Conservation (phyloP, 768 basidiomycete genomes). For the Termitomyces heimii region DNA sequence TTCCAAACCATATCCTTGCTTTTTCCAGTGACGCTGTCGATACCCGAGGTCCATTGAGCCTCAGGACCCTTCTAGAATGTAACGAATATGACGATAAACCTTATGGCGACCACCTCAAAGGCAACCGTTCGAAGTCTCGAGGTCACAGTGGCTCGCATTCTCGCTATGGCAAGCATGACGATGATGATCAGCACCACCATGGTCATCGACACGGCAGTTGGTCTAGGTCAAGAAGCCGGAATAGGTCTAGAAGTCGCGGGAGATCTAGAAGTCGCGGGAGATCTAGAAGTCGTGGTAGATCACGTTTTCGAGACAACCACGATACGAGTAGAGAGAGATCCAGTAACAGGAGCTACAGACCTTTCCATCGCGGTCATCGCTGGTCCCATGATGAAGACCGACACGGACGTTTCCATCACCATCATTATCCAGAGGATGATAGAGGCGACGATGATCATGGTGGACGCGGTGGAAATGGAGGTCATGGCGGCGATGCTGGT, state of each 20-base stretch:
- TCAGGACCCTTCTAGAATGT: constrained; percentile 10
- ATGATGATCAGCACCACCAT: not conserved
- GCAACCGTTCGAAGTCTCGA: constrained; percentile 2
- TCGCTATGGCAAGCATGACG: not conserved
- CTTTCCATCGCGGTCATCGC: not conserved
- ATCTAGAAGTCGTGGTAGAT: not conserved
- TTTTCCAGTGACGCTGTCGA: constrained; percentile 5
- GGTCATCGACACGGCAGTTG: not conserved
- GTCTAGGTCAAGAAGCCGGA: not conserved
- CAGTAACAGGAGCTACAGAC: not conserved
- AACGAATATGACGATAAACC: not conserved
- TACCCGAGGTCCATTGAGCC: constrained; percentile 1
- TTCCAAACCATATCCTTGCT: constrained; percentile 10
- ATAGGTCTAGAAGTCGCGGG: not conserved
- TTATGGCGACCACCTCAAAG: not conserved
- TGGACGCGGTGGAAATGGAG: not conserved
- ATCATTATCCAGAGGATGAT: not conserved
- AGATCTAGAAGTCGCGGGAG: not conserved
- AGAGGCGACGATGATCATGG: not conserved
- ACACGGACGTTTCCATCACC: not conserved
- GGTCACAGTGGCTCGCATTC: not conserved
- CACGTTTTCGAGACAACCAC: not conserved
- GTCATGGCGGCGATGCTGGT: not conserved
- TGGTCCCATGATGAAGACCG: not conserved
- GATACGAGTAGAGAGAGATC: not conserved